Evolutionary conservation across 1,284 basidiomycete genomes (phyloP), one percentile per base, ranked within the genome.

Genomic region (Apiotrichum brassicae): DNA sequence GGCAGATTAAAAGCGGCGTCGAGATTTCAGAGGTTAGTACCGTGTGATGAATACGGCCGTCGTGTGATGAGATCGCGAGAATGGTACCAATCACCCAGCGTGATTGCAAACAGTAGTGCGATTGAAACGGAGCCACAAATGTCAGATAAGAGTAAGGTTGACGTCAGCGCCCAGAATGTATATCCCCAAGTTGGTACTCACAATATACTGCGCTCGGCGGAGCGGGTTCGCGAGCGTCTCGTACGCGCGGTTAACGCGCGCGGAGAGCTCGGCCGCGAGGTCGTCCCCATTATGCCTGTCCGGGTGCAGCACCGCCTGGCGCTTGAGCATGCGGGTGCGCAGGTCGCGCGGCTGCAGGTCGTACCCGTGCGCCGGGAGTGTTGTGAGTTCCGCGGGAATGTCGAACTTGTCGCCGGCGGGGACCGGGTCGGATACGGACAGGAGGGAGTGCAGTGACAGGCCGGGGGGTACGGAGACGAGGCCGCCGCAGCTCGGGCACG

Each of bases 191-290:
- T 8, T 8, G 16, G 8, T 7, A 64, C 68, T 56, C 48, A 73
- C 73, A 8, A 75, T 61, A 51, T 75, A 73, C 46, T 75, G 70
- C 26, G 72, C 68, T 16, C 73, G 50, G 23, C 56, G 57, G 23
- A 73, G 49, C 3, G 72, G 72, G 43, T 66, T 60, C 16, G 61
- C 63, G 19, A 75, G 55, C 5, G 63, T 60, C 39, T 64, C 61
- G 52, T 74, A 72, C 22, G 72, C 72, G 48, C 65, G 65, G 51
- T 75, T 74, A 2, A 72, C 57, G 34, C 63, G 51, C 9, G 60
- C 66, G 40, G 64, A 67, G 26, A 71, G 53, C 18, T 64, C 63
- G 24, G 61, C 57, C 1, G 71, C 71, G 23, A 70, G 51, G 6
- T 56, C 50, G n/a, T 61, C 56, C 6, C 52, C 51, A 14, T 48